A percentile compares a stretch with the other conserved stretches of the same genome.
Conservation (phyloP, 1,139 yeast genomes). For the Suhomyces anneliseae region DNA sequence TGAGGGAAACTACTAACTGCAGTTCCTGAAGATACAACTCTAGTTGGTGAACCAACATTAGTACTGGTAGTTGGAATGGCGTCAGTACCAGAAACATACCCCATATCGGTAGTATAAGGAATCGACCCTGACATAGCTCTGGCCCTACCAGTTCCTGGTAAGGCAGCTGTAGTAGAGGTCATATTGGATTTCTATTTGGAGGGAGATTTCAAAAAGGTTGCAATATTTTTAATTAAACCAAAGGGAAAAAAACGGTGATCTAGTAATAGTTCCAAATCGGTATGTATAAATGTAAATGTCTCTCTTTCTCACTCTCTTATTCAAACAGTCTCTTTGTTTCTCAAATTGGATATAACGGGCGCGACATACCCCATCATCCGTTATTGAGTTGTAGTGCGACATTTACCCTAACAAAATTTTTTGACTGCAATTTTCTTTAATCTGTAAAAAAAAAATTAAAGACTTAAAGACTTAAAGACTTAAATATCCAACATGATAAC, state of each 20-base stretch:
- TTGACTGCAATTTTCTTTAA: slow-evolving; percentile 3
- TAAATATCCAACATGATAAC: background rate
- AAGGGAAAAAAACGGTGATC: too few species aligned
- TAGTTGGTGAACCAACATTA: slow-evolving; percentile 5
- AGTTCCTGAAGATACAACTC: slow-evolving; percentile 12
- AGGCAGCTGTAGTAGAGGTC: slow-evolving; percentile 19
- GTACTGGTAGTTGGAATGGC: slow-evolving; percentile 19
- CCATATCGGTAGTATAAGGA: slow-evolving; percentile 22
- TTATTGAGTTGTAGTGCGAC: slow-evolving; percentile 1
- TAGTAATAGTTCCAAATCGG: background rate
- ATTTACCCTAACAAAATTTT: background rate
- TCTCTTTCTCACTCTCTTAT: too few species aligned
- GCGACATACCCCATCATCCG: background rate
- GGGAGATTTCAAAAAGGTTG: background rate
- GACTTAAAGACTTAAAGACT: background rate
- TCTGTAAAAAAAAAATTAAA: too few species aligned
- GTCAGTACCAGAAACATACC: slow-evolving; percentile 28
- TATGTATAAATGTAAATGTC: background rate
- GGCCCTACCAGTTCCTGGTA: slow-evolving; percentile 16
- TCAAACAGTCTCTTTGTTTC: too few species aligned
- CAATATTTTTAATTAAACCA: too few species aligned
- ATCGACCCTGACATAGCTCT: slow-evolving; percentile 19
- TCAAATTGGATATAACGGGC: background rate
- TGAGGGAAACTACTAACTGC: slow-evolving; percentile 17
- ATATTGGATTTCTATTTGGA: background rate